Evolutionary conservation across 805 yeast species (phyloP), one percentile per base, ranked within the genome.

Genomic region (Candida golubevii): DNA sequence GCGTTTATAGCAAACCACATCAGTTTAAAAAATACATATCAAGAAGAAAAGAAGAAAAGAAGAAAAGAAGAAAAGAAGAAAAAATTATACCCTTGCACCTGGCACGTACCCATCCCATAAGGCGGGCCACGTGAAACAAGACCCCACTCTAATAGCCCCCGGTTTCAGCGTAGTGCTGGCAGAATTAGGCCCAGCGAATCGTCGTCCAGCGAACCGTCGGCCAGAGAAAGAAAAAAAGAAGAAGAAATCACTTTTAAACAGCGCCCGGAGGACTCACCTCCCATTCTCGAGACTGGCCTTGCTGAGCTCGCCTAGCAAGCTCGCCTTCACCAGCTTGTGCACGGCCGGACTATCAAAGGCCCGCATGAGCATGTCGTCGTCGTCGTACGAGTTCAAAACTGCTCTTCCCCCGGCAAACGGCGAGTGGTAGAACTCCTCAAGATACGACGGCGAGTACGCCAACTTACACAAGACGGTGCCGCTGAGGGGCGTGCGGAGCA

Each of bases 401-500:
- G 51, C 51, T 7, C 56, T 35, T 7, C 49, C 45, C 6, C 45
- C 39, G 13, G 42, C 54, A 30, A 53, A 53, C 10, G 67, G 62
- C 18, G 83, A 78, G 34, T 80, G 75, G 53, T 81, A 79, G 56
- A 82, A 82, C 53, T 82, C 88, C 47, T 82, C 87, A 45, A 81
- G 65, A 54, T 79, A 80, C 2, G 82, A 73, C 11, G 87, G 87
- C 15, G 85, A 79, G 54, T 78, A 75, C 84, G 86, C 80, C 36
- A 79, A 64, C 54, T 74, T 79, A 50, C 72, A 74, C 58, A 74
- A 62, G 14, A 73, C 66, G 8, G 79, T 69, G 49, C 65, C 61
- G 55, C 75, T 56, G 59, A 62, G 61, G 42, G 79, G 65, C 47
- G 78, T 65, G 47, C 66, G 59, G 47, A 63, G 56, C 39, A 54